Percentiles rank a stretch among this genome's conserved stretches.
These are phyloP conservation scores for Saccharomycodes ludwigii DNA, from an alignment of 805 yeast species.

Conservation along the genomic window DNA sequence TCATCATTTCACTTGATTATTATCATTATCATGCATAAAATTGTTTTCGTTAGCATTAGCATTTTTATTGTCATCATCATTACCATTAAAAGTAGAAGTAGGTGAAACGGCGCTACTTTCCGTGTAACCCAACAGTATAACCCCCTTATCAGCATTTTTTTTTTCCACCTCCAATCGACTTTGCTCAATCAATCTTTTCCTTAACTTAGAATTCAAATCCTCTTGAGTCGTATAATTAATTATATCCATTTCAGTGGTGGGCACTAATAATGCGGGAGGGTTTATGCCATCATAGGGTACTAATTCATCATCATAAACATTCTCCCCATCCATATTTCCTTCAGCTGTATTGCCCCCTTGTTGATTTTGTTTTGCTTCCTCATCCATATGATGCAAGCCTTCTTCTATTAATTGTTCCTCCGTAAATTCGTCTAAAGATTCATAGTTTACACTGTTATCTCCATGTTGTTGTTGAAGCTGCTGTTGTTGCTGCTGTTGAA, in stretches of 20 bases:
- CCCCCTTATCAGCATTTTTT: constrained; percentile 20
- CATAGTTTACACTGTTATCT: neutral
- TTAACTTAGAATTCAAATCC: constrained; percentile 19
- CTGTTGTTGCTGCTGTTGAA: constrained; percentile 5
- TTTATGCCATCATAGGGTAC: too few relatives aligned
- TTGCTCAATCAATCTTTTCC: constrained; percentile 16
- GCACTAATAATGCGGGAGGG: constrained; percentile 1
- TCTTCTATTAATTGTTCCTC: constrained; percentile 2
- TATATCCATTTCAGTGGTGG: constrained; percentile 1
- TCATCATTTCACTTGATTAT: too few relatives aligned
- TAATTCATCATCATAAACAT: too few relatives aligned
- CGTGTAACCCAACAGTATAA: constrained; percentile 21
- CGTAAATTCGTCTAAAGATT: neutral
- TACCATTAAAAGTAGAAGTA: too few relatives aligned
- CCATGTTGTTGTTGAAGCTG: neutral
- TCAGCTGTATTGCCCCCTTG: too few relatives aligned
- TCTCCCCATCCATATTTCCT: too few relatives aligned
- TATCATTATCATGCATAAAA: constrained; percentile 21
- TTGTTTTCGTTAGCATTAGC: constrained; percentile 28
- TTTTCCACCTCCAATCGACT: constrained; percentile 17
- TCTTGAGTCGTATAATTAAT: constrained; percentile 15
- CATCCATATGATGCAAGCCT: too few relatives aligned
- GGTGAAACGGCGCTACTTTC: too few relatives aligned
- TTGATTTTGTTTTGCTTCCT: too few relatives aligned
- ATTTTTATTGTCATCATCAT: too few relatives aligned